Evolutionary conservation across 2,329 filamentous ascomycete species (phyloP).

Genomic region (Pseudogymnoascus verrucosus): DNA sequence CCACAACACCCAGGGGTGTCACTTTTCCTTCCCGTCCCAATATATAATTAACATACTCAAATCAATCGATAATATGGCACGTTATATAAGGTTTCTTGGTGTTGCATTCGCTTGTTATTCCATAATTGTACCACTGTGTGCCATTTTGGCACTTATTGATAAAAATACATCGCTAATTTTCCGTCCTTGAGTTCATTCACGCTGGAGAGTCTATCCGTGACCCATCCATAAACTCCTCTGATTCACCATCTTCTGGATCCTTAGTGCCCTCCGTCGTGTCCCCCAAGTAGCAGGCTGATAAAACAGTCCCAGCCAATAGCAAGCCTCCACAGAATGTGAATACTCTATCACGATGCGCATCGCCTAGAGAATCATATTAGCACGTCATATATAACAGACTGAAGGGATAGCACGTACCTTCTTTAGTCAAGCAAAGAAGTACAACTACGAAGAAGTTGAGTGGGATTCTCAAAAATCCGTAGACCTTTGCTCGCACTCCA

Average conservation of each 20-base stretch:
- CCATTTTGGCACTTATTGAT: neutral
- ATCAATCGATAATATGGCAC: neutral
- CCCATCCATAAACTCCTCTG: neutral
- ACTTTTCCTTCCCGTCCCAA: neutral
- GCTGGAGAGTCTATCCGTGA: neutral
- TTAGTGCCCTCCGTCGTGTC: neutral
- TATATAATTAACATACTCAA: neutral
- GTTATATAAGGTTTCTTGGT: neutral
- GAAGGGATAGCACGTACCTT: conserved; percentile 25
- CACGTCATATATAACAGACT: conserved; percentile 6
- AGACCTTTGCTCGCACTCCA: conserved; percentile 44
- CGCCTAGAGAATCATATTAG: neutral
- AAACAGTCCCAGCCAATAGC: conserved; percentile 2
- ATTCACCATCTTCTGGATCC: neutral
- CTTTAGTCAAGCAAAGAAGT: conserved; percentile 38
- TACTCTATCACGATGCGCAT: conserved; percentile 1
- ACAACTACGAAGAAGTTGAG: conserved; percentile 50
- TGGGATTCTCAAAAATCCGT: conserved; percentile 49
- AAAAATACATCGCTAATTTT: neutral
- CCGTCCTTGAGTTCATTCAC: neutral
- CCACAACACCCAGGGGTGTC: neutral
- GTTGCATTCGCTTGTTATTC: neutral
- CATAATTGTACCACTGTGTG: neutral
- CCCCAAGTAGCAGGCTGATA: neutral
- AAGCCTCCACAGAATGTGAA: conserved; percentile 10